phyloP scores from a whole-genome alignment of 148 eudicot species.

The Hydrangea macrophylla region DNA sequence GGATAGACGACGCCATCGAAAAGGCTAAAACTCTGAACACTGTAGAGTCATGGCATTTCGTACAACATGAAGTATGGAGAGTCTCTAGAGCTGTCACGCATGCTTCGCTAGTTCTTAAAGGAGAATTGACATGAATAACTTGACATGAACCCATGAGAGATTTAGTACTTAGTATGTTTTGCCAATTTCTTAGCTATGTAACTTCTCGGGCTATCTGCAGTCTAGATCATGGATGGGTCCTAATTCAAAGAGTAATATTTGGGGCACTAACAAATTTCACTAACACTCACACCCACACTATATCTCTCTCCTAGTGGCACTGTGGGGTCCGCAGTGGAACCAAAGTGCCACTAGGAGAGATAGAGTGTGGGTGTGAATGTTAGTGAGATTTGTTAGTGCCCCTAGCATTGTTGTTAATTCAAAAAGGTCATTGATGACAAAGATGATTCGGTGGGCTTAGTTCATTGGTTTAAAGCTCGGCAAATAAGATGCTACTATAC shows the following conservation, averaged over 20 bases:
- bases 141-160: no score
- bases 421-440: no score
- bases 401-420: no score
- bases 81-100: slow-evolving; percentile 52
- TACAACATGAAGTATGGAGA: slow-evolving; percentile 56
- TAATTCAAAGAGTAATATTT: neutral
- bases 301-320: no score
- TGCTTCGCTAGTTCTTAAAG: slow-evolving; percentile 47
- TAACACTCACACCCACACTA: no score
- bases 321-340: no score
- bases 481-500: neutral
- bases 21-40: slow-evolving; percentile 30
- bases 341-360: no score
- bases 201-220: neutral
- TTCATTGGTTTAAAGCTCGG: neutral
- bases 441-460: neutral
- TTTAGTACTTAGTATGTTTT: neutral
- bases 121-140: slow-evolving; percentile 39
- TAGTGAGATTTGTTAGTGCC: no score
- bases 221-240: neutral
- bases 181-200: neutral
- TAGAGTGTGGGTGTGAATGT: no score
- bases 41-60: slow-evolving; percentile 38
- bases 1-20: slow-evolving; percentile 50
- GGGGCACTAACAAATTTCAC: no score